These are phyloP conservation scores for Exophiala alcalophila DNA, from an alignment of 2,329 filamentous ascomycete genomes.

Conservation along the genomic window DNA sequence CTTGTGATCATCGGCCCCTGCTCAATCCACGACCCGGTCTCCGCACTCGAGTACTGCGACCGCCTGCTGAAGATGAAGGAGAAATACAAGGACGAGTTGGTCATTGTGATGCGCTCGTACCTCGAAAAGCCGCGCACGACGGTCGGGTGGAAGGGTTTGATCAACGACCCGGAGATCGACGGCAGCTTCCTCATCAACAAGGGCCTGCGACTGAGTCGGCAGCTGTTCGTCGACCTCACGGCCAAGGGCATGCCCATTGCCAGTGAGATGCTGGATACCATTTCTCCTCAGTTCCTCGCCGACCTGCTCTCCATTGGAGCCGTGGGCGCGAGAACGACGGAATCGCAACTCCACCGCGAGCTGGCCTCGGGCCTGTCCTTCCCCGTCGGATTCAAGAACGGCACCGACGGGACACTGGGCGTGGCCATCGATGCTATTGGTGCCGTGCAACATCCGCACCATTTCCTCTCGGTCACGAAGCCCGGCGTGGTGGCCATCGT, in stretches of 20 bases:
- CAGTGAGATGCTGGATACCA: constrained; percentile 97
- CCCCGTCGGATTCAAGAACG: constrained; percentile 99
- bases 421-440: constrained; percentile 97
- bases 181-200: constrained; percentile 99
- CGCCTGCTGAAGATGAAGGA: constrained; percentile 73
- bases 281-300: constrained; percentile 95
- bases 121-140: constrained; percentile 98
- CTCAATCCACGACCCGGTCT: constrained; percentile 90
- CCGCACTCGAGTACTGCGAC: constrained; percentile 82
- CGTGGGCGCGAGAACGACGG: constrained; percentile 92
- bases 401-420: constrained; percentile 84
- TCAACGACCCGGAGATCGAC: constrained; percentile 98
- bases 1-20: constrained; percentile 94
- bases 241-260: constrained; percentile 87
- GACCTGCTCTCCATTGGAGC: constrained; percentile 94
- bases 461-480: constrained; percentile 99
- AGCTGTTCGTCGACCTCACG: constrained; percentile 91
- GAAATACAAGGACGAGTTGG: constrained; percentile 77
- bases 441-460: constrained; percentile 63
- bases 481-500: constrained; percentile 91
- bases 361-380: constrained; percentile 92
- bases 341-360: constrained; percentile 94
- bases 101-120: constrained; percentile 97
- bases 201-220: constrained; percentile 84
- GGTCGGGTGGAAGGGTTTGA: constrained; percentile 97